Evolutionary conservation across 148 eudicot genomes (phyloP).

Genomic region (Rhododendron henanense): DNA sequence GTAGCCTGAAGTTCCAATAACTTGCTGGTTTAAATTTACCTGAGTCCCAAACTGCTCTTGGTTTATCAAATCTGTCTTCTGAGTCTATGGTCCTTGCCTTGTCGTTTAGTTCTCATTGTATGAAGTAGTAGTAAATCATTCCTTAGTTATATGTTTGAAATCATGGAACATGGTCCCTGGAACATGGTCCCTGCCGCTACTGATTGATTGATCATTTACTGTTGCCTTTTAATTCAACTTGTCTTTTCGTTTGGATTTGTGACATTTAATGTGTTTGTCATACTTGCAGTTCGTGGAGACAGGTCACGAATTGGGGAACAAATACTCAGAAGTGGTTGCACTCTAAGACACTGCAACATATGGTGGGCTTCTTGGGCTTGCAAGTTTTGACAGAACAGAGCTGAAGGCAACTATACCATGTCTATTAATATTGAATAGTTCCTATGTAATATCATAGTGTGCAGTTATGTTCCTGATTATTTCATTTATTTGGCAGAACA

Average conservation of each 20-base stretch:
- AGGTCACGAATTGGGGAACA: constrained; percentile 73
- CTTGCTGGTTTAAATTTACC: no score
- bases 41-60: no score
- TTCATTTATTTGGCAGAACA: constrained; percentile 48
- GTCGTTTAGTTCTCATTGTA: not conserved
- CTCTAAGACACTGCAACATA: no score
- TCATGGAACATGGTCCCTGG: not conserved
- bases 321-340: constrained; percentile 44
- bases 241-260: not conserved
- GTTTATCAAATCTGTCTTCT: no score
- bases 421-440: not conserved
- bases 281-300: constrained; percentile 76
- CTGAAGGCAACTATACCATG: not conserved
- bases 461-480: constrained; percentile 7
- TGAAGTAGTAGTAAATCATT: not conserved
- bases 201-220: not conserved
- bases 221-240: not conserved
- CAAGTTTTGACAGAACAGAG: no score
- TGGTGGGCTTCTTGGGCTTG: no score
- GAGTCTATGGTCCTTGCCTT: not conserved
- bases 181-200: not conserved
- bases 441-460: not conserved
- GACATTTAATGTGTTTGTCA: constrained; percentile 8
- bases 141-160: not conserved
- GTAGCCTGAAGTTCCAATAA: no score